phyloP scores from a whole-genome alignment of 2,329 filamentous ascomycete species.

The Rhinocladiella mackenziei region DNA sequence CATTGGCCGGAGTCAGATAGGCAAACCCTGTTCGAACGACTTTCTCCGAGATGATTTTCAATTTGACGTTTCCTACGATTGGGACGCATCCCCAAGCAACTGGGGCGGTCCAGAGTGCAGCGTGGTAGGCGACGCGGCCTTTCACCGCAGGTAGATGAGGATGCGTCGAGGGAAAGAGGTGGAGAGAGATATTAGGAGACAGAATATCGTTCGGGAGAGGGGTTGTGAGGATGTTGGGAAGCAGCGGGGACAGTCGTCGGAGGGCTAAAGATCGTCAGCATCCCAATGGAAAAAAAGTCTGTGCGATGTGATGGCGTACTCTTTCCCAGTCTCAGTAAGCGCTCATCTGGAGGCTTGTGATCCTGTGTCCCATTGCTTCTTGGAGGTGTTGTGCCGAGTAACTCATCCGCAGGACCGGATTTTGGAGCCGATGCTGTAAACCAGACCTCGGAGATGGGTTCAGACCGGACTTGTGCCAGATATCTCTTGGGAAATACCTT shows the following conservation, averaged over 20 bases:
- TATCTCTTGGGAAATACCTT: conserved; percentile 29
- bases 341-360: conserved; percentile 53
- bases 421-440: conserved; percentile 29
- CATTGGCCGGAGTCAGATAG: conserved; percentile 33
- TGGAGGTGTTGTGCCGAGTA: conserved; percentile 22
- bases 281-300: no score
- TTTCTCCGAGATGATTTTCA: conserved; percentile 84
- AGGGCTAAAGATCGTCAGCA: conserved; percentile 45
- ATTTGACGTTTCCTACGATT: conserved; percentile 80
- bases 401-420: conserved; percentile 26
- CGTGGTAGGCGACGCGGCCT: conserved; percentile 83
- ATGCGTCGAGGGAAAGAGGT: conserved; percentile 60
- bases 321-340: conserved; percentile 59
- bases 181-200: conserved; percentile 58
- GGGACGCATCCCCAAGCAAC: conserved; percentile 94
- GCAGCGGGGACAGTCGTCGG: conserved; percentile 57
- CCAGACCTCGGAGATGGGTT: conserved; percentile 37
- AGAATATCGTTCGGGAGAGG: conserved; percentile 60
- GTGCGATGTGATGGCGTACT: no score
- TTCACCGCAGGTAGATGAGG: conserved; percentile 80
- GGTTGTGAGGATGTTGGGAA: conserved; percentile 58
- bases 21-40: conserved; percentile 61
- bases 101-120: conserved; percentile 91
- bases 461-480: conserved; percentile 38
- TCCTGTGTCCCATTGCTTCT: conserved; percentile 25